Evolutionary conservation across 768 basidiomycete genomes (phyloP).

Genomic region (Boletus tomentosulus): DNA sequence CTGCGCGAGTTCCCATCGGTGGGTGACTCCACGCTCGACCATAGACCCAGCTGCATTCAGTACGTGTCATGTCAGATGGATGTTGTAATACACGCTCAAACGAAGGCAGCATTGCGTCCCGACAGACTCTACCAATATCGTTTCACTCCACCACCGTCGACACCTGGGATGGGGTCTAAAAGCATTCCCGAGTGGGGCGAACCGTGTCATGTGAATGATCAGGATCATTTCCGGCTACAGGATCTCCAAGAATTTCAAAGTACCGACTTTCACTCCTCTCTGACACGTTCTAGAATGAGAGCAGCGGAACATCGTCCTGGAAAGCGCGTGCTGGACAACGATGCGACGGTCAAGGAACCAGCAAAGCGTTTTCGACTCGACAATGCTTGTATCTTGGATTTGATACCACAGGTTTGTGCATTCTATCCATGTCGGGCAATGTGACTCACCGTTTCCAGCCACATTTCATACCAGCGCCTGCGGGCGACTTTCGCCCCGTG

Average conservation of each 20-base stretch:
- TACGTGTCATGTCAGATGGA: conserved; percentile 10
- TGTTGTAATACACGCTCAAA: conserved; percentile 4
- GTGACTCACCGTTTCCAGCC: conserved; percentile 20
- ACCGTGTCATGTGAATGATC: conserved; percentile 22
- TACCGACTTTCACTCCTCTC: conserved; percentile 27
- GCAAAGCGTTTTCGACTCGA: conserved; percentile 36
- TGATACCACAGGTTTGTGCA: conserved; percentile 45
- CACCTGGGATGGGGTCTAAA: not conserved
- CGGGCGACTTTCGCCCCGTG: conserved; percentile 11
- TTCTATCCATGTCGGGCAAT: not conserved
- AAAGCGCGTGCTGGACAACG: conserved; percentile 8
- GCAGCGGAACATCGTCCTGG: not conserved
- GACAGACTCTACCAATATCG: conserved; percentile 23
- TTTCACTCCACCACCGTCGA: conserved; percentile 14
- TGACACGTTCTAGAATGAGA: not conserved
- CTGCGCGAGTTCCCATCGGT: conserved; percentile 10
- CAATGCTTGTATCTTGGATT: conserved; percentile 30
- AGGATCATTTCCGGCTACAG: conserved; percentile 35
- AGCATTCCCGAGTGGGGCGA: conserved; percentile 39
- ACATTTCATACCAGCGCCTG: conserved; percentile 19
- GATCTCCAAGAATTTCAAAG: conserved; percentile 44
- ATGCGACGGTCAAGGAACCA: conserved; percentile 8
- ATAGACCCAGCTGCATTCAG: conserved; percentile 17
- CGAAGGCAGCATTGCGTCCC: conserved; percentile 11
- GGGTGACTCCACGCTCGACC: conserved; percentile 18